Evolutionary conservation across 2,329 filamentous ascomycete genomes (phyloP), one percentile per base, ranked within the genome.

Genomic region (Botrytis medusae): DNA sequence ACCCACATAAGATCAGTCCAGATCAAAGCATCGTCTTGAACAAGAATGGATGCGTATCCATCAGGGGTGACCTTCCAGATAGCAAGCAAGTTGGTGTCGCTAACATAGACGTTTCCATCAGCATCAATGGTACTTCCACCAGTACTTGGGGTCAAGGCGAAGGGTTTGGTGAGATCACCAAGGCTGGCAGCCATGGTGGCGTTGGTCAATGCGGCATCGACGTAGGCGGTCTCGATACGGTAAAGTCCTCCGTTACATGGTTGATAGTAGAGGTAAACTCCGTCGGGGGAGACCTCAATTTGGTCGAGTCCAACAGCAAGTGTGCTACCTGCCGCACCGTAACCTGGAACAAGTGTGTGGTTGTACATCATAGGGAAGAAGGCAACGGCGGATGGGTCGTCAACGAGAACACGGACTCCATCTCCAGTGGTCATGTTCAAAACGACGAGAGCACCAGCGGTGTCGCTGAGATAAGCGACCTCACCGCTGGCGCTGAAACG

Each of bases 381-480:
- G 18, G 77, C 79, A 34, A 71, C 73, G 2, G 79, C 80, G 14
- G 76, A 78, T 10, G 76, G 71, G 34, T 79, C 77, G 63, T 79
- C 75, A 25, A 78, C 78, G 18, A 82, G 77, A 3, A 82, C 78
- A 8, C 80, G 78, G 29, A 76, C 71, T 20, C 78, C 77, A 68
- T 73, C 74, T 69, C 78, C 79, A 8, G 72, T 77, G n/a, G 62
- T 74, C 20, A 81, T 74, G 68, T 81, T 77, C 9, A 81, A 64
- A 22, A 81, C 76, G 42, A 81, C 78, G 34, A 81, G 74, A 25
- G 73, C 74, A 63, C 93, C 94, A 71, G 88, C 85, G 29, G 89
- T 91, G 81, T 97, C 94, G 82, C 92, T 93, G 82, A 93, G 88
- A 77, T 91, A 90, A 74, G 90, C 88, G 72, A 92, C 86, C 78